Percentiles rank a stretch among this genome's conserved stretches.
These are phyloP conservation scores for Mycogone perniciosa DNA, from an alignment of 2,329 filamentous ascomycete species.

Conservation along the genomic window DNA sequence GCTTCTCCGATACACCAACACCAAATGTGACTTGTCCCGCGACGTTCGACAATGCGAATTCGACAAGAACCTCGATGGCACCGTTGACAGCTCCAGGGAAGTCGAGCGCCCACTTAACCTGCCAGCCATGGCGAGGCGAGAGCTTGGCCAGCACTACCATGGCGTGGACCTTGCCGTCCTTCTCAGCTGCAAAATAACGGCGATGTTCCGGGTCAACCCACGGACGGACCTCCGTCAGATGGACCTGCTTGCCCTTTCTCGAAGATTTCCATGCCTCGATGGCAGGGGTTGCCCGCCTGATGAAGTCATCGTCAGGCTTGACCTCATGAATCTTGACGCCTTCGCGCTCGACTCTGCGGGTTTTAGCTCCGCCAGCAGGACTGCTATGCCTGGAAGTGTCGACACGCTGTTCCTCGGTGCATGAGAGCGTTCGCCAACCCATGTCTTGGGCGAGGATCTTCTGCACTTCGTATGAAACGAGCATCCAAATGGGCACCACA, in stretches of 20 bases:
- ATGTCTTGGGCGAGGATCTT: conserved; percentile 73
- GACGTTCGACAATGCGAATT: conserved; percentile 54
- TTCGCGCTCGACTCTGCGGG: conserved; percentile 73
- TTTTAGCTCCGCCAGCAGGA: conserved; percentile 60
- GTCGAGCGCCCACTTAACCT: conserved; percentile 94
- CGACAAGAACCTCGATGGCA: conserved; percentile 77
- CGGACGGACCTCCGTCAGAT: conserved; percentile 81
- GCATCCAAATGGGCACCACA: conserved; percentile 81
- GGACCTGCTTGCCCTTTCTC: conserved; percentile 79
- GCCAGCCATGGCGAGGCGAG: conserved; percentile 75
- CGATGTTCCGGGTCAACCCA: conserved; percentile 82
- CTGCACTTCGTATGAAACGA: conserved; percentile 73
- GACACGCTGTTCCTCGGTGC: conserved; percentile 82
- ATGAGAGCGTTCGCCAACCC: conserved; percentile 83
- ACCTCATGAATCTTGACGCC: conserved; percentile 75
- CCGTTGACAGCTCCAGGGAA: conserved; percentile 84
- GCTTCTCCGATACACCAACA: conserved; percentile 66
- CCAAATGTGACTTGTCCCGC: conserved; percentile 71
- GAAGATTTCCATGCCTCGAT: conserved; percentile 73
- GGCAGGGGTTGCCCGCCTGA: conserved; percentile 61
- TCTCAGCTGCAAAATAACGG: conserved; percentile 76
- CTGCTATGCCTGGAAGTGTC: conserved; percentile 66
- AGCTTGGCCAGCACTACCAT: conserved; percentile 81
- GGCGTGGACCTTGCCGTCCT: conserved; percentile 65
- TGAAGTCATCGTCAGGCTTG: conserved; percentile 62